These are phyloP conservation scores for Metschnikowia borealis DNA, from an alignment of 805 yeast species.

Conservation along the genomic window DNA sequence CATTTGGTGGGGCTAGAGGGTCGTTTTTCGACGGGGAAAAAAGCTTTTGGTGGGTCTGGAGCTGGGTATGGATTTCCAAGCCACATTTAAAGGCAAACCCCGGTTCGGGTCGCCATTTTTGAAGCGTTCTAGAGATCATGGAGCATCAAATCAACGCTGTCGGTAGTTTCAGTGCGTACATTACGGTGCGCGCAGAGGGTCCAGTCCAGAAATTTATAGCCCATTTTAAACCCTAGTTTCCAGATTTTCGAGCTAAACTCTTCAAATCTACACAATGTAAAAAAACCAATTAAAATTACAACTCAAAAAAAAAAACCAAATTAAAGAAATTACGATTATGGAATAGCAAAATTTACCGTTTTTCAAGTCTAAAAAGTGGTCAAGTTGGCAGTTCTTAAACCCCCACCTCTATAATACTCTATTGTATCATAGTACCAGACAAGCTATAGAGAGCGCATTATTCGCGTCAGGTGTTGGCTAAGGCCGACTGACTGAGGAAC, in stretches of 20 bases:
- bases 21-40: conserved; percentile 54
- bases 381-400: too few species aligned
- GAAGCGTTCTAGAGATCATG: conserved; percentile 15
- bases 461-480: not conserved
- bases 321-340: too few species aligned
- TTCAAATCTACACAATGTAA: not conserved
- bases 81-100: conserved; percentile 64
- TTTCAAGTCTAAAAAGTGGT: too few species aligned
- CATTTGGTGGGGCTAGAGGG: conserved; percentile 49
- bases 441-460: not conserved
- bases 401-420: too few species aligned
- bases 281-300: too few species aligned
- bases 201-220: not conserved
- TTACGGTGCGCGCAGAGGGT: not conserved
- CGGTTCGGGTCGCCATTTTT: conserved; percentile 16
- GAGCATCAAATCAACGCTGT: not conserved
- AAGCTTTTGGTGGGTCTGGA: conserved; percentile 67
- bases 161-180: not conserved
- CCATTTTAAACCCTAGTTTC: not conserved
- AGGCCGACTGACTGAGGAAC: too few species aligned
- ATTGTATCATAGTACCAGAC: too few species aligned
- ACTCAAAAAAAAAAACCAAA: too few species aligned
- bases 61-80: conserved; percentile 88
- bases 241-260: not conserved
- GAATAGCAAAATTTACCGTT: too few species aligned